Evolutionary conservation across 2,329 filamentous ascomycete genomes (phyloP), one percentile per base, ranked within the genome.

Genomic region (Xylaria sp.): DNA sequence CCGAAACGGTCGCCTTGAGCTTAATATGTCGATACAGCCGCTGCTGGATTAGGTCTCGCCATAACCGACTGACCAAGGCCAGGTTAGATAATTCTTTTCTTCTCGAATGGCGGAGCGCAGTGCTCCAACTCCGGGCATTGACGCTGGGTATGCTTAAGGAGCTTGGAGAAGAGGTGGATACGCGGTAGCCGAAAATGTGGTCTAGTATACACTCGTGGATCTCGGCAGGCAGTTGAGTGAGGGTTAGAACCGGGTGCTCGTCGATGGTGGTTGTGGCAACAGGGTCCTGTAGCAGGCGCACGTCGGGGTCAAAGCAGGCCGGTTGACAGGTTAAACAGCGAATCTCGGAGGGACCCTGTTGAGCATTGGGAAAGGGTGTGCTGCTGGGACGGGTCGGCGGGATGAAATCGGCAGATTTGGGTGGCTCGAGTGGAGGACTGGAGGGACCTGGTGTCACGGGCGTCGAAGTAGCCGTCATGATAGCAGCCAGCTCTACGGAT

Each of bases 1-100:
- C 90, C n/a, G 87, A 84, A 44, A 87, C 82, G 0, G 90, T 92
- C 0, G 90, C 91, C 80, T 92, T 92, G 73, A 93, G 82, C 79
- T 93, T 93, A 81, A 93, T 88, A 77, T 93, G 91, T 50, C 91
- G 86, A 79, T 92, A 94, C 2, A 94, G 85, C 44, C 91, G 85
- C 75, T 91, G 86, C 77, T 93, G 92, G 23, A 94, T 88, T 65
- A 93, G 76, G 42, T 84, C 81, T 58, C 90, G 86, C 91, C 91
- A 93, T n/a, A 86, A 80, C 3, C 79, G 83, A 73, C 83, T 88
- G 55, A 90, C 88, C 60, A 92, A 80, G 2, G 91, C 87, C 66
- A 93, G 78, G 71, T 90, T 85, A 0, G 91, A 91, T 42, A 93
- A 82, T 68, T 91, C 89, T 70, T 88, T 90, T 69, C 91, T 83